Conservation (phyloP, 2,329 filamentous ascomycete species). For the Diaporthe eres region DNA sequence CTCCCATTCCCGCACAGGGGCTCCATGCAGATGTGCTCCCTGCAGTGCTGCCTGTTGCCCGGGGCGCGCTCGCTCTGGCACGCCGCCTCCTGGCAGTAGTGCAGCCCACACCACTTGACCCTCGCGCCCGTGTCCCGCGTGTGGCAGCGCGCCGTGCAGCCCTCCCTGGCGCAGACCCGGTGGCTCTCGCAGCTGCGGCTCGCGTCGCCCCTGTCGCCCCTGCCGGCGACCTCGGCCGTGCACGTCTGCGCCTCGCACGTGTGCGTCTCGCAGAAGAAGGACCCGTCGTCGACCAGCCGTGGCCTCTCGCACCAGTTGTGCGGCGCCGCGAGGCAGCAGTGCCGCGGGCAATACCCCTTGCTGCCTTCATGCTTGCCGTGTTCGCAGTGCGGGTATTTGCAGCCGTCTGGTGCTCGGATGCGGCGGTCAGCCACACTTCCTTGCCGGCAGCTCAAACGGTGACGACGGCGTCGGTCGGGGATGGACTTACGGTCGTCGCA, state of each 20-base stretch:
- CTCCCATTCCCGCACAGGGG: constrained; percentile 22
- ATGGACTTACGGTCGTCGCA: constrained; percentile 45
- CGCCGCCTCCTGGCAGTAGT: constrained; percentile 40
- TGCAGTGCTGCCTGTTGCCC: constrained; percentile 19
- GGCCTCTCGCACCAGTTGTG: constrained; percentile 36
- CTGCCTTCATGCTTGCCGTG: constrained; percentile 16
- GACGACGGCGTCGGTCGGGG: neutral
- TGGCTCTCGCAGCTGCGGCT: constrained; percentile 40
- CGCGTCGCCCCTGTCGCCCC: constrained; percentile 28
- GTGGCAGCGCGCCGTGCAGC: constrained; percentile 40
- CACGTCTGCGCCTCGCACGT: constrained; percentile 42
- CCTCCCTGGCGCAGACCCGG: constrained; percentile 37
- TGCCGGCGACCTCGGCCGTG: constrained; percentile 36
- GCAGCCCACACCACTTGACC: constrained; percentile 40
- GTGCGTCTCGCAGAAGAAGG: constrained; percentile 42
- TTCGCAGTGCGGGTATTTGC: constrained; percentile 42
- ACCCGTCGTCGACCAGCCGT: constrained; percentile 28
- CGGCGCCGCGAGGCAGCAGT: constrained; percentile 39
- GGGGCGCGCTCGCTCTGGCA: constrained; percentile 28
- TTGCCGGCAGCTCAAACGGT: neutral
- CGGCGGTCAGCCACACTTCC: neutral
- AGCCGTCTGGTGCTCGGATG: constrained; percentile 43
- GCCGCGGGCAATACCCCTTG: constrained; percentile 39
- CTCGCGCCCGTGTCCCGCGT: constrained; percentile 35
- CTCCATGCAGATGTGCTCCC: constrained; percentile 35